A percentile compares a stretch with the other conserved stretches of the same genome.
Conservation (phyloP, 257 asterid species). For the Solanum dulcamara region DNA sequence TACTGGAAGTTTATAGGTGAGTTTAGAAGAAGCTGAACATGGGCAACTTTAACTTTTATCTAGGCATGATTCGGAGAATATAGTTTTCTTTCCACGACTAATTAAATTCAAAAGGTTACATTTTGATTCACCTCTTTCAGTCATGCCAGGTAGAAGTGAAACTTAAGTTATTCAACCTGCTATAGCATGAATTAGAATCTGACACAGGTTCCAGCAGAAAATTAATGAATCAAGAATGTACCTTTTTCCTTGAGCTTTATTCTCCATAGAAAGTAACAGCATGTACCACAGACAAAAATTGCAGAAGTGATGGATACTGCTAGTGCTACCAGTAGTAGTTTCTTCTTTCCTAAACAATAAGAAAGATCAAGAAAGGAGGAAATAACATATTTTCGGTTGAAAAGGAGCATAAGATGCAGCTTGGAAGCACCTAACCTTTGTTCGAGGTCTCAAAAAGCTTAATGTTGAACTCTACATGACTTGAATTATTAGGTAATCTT, state of each 20-base stretch:
- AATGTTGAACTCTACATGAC: background rate
- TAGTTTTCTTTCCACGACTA: background rate
- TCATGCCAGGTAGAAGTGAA: background rate
- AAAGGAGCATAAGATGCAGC: background rate
- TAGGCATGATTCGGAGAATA: background rate
- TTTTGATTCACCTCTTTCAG: background rate
- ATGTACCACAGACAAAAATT: background rate
- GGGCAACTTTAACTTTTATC: conserved; percentile 2
- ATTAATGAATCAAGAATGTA: background rate
- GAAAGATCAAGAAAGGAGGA: background rate
- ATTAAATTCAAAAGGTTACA: background rate
- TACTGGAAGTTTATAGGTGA: background rate
- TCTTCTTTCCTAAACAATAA: conserved; percentile 5
- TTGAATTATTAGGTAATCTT: background rate
- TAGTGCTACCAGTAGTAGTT: background rate
- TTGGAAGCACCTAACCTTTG: background rate
- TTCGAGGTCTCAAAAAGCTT: background rate
- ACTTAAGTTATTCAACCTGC: background rate
- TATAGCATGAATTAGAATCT: background rate
- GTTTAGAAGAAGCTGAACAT: conserved; percentile 7
- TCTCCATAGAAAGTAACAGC: background rate
- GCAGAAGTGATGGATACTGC: background rate
- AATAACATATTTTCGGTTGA: background rate
- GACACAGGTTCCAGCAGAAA: background rate
- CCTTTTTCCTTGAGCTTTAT: conserved; percentile 13